Evolutionary conservation across 108 stramenopile species (phyloP).

Genomic region (Nitzschia sp.): DNA sequence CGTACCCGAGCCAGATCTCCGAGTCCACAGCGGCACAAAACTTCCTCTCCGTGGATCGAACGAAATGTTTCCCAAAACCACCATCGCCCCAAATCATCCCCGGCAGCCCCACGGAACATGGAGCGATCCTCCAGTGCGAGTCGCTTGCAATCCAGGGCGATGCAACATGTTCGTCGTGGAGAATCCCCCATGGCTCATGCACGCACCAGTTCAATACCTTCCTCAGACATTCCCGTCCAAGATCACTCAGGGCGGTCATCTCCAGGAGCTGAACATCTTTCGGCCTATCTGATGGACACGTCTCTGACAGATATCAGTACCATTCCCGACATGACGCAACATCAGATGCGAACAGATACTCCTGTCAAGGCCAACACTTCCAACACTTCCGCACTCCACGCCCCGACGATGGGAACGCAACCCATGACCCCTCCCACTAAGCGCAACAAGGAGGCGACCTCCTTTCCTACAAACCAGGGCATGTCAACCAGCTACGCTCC

Average conservation of each 20-base stretch:
- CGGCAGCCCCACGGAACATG: not conserved
- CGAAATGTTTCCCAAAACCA: slow-evolving; percentile 1
- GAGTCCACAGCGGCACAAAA: slow-evolving; percentile 3
- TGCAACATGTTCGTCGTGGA: slow-evolving; percentile 7
- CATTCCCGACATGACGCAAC: slow-evolving; percentile 13
- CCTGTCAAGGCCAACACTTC: slow-evolving; percentile 3
- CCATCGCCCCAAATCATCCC: slow-evolving; percentile 2
- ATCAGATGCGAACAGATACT: slow-evolving; percentile 8
- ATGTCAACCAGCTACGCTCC: not conserved
- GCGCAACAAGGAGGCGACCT: not conserved
- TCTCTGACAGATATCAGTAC: slow-evolving; percentile 11
- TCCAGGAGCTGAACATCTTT: slow-evolving; percentile 9
- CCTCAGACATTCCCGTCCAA: not conserved
- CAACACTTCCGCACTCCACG: not conserved
- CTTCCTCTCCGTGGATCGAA: slow-evolving; percentile 18
- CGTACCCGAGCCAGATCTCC: slow-evolving; percentile 5
- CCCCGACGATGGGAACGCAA: slow-evolving; percentile 6
- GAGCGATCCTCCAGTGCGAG: slow-evolving; percentile 2
- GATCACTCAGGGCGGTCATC: not conserved
- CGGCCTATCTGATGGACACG: slow-evolving; percentile 3
- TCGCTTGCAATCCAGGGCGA: not conserved
- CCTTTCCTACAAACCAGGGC: not conserved
- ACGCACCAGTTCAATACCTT: not conserved
- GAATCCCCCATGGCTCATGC: not conserved
- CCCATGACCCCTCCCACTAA: not conserved